These are phyloP conservation scores for Gamsiella multidivaricata DNA, from an alignment of 192 early-diverging fungal genomes.

Conservation along the genomic window DNA sequence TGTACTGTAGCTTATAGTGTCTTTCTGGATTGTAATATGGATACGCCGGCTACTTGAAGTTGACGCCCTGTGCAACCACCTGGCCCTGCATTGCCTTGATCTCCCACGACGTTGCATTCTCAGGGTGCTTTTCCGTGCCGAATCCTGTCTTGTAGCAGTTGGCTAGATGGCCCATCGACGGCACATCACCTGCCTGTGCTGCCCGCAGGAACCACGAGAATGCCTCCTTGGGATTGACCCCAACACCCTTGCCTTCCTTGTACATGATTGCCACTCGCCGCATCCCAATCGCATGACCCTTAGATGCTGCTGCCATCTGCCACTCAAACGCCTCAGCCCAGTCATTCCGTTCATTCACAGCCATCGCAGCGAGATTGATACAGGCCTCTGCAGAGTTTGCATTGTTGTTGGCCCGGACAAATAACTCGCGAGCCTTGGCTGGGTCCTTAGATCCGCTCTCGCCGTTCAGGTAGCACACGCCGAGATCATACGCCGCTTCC, in stretches of 20 bases:
- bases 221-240: conserved; percentile 58
- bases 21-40: too few species aligned
- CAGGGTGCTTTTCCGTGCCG: conserved; percentile 64
- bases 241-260: conserved; percentile 65
- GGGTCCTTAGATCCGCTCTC: conserved; percentile 72
- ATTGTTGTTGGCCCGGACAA: conserved; percentile 60
- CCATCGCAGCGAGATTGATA: conserved; percentile 69
- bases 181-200: conserved; percentile 77
- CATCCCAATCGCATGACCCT: conserved; percentile 67
- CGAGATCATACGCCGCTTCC: conserved; percentile 68
- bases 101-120: conserved; percentile 71
- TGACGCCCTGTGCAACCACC: conserved; percentile 46
- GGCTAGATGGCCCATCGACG: conserved; percentile 82
- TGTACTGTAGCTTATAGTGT: too few species aligned
- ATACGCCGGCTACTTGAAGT: conserved; percentile 49
- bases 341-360: conserved; percentile 58
- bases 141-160: conserved; percentile 85
- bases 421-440: conserved; percentile 56
- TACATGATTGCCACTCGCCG: conserved; percentile 68
- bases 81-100: conserved; percentile 61
- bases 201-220: conserved; percentile 68
- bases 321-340: conserved; percentile 62
- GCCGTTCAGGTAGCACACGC: conserved; percentile 86
- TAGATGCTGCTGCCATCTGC: conserved; percentile 62
- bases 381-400: conserved; percentile 64